Conservation (phyloP, 2,329 filamentous ascomycete genomes). For the Colletotrichum falcatum region DNA sequence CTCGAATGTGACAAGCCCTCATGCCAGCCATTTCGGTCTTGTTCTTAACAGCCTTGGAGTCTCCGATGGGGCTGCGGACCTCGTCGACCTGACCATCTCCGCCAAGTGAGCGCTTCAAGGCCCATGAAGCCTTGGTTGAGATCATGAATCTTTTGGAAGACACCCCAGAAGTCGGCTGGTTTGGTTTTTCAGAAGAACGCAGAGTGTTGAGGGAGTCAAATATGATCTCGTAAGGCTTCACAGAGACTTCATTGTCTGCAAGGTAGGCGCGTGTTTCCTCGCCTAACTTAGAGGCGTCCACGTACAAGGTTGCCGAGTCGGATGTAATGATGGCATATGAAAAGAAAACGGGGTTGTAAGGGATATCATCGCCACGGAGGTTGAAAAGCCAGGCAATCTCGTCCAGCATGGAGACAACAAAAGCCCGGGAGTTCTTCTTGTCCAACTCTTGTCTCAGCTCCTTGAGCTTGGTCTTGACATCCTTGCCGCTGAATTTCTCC, state of each 20-base stretch:
- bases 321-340: conserved; percentile 92
- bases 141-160: conserved; percentile 78
- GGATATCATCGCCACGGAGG: conserved; percentile 91
- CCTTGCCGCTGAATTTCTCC: conserved; percentile 82
- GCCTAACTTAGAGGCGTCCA: conserved; percentile 83
- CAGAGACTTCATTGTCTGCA: conserved; percentile 72
- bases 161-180: conserved; percentile 44
- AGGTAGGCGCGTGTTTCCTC: conserved; percentile 78
- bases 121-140: conserved; percentile 93
- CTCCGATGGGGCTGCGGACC: conserved; percentile 84
- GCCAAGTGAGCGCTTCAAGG: conserved; percentile 85
- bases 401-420: conserved; percentile 94
- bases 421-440: conserved; percentile 88
- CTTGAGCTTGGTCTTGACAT: conserved; percentile 82
- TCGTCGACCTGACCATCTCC: conserved; percentile 90
- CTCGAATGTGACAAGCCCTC: conserved; percentile 92
- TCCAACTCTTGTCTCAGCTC: conserved; percentile 91
- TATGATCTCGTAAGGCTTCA: conserved; percentile 86
- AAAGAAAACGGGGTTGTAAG: conserved; percentile 98
- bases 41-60: conserved; percentile 96
- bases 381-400: conserved; percentile 99
- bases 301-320: conserved; percentile 81
- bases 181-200: conserved; percentile 42
- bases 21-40: conserved; percentile 90
- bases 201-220: conserved; percentile 81